Conservation (phyloP, 805 yeast genomes). For the Candida gorgasii region DNA sequence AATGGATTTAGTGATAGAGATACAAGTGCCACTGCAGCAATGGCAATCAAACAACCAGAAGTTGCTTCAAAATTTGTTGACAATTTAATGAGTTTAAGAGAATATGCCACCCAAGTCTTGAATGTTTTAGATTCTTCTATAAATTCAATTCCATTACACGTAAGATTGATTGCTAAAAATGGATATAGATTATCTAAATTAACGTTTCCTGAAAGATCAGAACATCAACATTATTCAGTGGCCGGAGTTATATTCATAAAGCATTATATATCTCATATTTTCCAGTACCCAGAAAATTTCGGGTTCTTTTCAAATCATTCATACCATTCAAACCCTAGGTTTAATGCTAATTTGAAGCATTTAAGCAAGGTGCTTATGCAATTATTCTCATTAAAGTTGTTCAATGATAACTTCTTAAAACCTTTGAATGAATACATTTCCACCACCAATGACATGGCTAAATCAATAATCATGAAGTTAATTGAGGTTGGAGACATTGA, state of each 20-base stretch:
- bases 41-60: slow-evolving; percentile 77
- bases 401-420: slow-evolving; percentile 70
- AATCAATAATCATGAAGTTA: slow-evolving; percentile 45
- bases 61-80: slow-evolving; percentile 69
- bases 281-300: slow-evolving; percentile 55
- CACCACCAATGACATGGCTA: slow-evolving; percentile 48
- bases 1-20: slow-evolving; percentile 37
- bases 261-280: slow-evolving; percentile 48
- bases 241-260: slow-evolving; percentile 67
- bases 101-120: slow-evolving; percentile 61
- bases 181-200: slow-evolving; percentile 41
- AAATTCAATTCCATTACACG: slow-evolving; percentile 37
- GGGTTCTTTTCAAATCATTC: slow-evolving; percentile 46
- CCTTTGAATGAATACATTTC: slow-evolving; percentile 76
- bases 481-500: slow-evolving; percentile 62
- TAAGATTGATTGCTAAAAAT: slow-evolving; percentile 34
- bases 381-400: slow-evolving; percentile 66
- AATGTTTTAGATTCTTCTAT: slow-evolving; percentile 48
- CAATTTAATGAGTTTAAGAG: slow-evolving; percentile 76
- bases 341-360: slow-evolving; percentile 53
- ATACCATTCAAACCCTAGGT: slow-evolving; percentile 21
- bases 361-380: slow-evolving; percentile 64
- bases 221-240: slow-evolving; percentile 60
- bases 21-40: slow-evolving; percentile 50
- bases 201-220: slow-evolving; percentile 58